Evolutionary conservation across 1,139 yeast species (phyloP), one percentile per base, ranked within the genome.

Genomic region (Magnusiomyces paraingens): DNA sequence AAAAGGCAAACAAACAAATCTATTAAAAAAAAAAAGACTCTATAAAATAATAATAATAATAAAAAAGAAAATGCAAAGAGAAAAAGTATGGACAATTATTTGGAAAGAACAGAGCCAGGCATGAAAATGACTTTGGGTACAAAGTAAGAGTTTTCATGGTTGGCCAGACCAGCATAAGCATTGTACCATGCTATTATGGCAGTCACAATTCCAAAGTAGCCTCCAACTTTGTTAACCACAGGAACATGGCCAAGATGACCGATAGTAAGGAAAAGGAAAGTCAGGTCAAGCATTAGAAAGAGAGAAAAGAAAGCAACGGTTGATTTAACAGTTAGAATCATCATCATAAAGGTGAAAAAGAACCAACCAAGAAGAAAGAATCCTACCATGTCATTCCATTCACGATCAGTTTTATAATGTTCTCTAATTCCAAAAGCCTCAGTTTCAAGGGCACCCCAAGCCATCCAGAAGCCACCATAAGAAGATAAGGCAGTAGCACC

Each of bases 161-260:
- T 55, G 51, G 91, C 86, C 55, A 89, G 69, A 80, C 95, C 95
- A 10, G 95, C 91, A 63, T 80, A 86, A 3, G 95, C 95, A 68
- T 86, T 86, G 66, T 87, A 88, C 90, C 91, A 88, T n/a, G 94
- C 94, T 51, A 79, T 68, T 61, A 85, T 79, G 1, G 95, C 87
- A 41, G 90, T 82, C 22, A 86, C 69, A 11, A 88, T 66, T 46
- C 95, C 95, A 57, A 86, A 71, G 4, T 83, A 83, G 61, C 96
- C 96, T 44, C 82, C 95, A 20, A 90, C 93, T 62, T 74, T 81
- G 56, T 77, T 69, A 49, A 72, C 66, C 41, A 75, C 68, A 61
- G 63, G 60, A 20, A 66, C 67, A 18, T 52, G 55, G 3, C 60
- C 53, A 56, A 81, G 74, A 58, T 84, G 82, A 22, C 84, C 80